phyloP scores from a whole-genome alignment of 306 rosid genomes.

The Myrica gale region DNA sequence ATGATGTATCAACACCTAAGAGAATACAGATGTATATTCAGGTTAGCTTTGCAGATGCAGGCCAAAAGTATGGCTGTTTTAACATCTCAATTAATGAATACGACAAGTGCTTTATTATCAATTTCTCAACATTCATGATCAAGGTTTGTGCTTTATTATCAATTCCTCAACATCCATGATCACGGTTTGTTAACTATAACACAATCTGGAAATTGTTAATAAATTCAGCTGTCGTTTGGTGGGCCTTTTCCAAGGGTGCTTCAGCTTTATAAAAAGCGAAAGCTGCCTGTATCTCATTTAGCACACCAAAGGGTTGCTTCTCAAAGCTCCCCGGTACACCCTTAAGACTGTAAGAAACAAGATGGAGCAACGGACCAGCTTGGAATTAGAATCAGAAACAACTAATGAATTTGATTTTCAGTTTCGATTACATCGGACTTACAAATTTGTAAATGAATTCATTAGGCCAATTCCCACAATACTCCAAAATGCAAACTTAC shows the following conservation, averaged over 20 bases:
- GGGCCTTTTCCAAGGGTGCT: not conserved
- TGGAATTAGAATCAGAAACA: not conserved
- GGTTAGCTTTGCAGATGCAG: slow-evolving; percentile 11
- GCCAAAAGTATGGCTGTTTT: not conserved
- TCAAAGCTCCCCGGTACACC: no score
- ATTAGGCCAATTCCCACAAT: not conserved
- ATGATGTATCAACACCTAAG: slow-evolving; percentile 74
- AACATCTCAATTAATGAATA: not conserved
- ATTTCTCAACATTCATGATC: not conserved
- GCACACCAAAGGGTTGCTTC: not conserved
- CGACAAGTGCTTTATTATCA: not conserved
- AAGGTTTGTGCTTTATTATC: not conserved
- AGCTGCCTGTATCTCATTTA: not conserved
- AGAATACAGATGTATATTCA: slow-evolving; percentile 9
- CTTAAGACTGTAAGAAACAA: not conserved
- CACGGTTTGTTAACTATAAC: not conserved
- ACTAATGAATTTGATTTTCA: not conserved
- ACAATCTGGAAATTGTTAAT: not conserved
- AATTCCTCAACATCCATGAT: not conserved
- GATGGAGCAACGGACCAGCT: not conserved
- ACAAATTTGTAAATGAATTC: not conserved
- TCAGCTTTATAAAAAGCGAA: not conserved
- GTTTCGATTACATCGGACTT: not conserved
- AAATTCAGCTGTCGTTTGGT: not conserved
- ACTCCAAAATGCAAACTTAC: not conserved